Evolutionary conservation across 148 eudicot genomes (phyloP), one percentile per base, ranked within the genome.

Genomic region (Nyssa sinensis): DNA sequence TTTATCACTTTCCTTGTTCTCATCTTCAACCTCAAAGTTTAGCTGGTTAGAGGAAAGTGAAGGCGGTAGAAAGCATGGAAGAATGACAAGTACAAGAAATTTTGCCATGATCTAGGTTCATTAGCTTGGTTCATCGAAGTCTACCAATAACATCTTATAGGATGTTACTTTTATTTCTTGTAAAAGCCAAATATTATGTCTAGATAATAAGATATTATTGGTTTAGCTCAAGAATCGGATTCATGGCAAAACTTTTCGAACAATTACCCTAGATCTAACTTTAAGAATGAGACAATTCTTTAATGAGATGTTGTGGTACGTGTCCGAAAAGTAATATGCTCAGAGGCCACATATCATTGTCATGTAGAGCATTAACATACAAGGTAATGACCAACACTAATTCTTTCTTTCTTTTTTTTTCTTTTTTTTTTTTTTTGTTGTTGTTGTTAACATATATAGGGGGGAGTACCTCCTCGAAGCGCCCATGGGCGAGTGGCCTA

Each of bases 201-300:
- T n/a, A n/a, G n/a, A n/a, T n/a, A n/a, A n/a, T n/a, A n/a, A n/a
- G n/a, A n/a, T n/a, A n/a, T n/a, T n/a, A n/a, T n/a, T n/a, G n/a
- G n/a, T n/a, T n/a, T n/a, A n/a, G n/a, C n/a, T n/a, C n/a, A n/a
- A n/a, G n/a, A n/a, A n/a, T n/a, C n/a, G n/a, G n/a, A n/a, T n/a
- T n/a, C n/a, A n/a, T n/a, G n/a, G n/a, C n/a, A n/a, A n/a, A n/a
- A n/a, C n/a, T n/a, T n/a, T n/a, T n/a, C n/a, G n/a, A n/a, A 64
- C 55, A n/a, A n/a, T n/a, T n/a, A n/a, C n/a, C 44, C 87, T 88
- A 64, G 91, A 90, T 86, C 88, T 90, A 87, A 84, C 90, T 81
- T 77, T 90, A 75, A 86, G 90, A 88, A 88, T 69, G 80, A 76
- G 82, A 90, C 87, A 90, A 75, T 80, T 78, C 41, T n/a, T 70